Conservation (phyloP, 495 filamentous ascomycete genomes). For the Podospora conica region DNA sequence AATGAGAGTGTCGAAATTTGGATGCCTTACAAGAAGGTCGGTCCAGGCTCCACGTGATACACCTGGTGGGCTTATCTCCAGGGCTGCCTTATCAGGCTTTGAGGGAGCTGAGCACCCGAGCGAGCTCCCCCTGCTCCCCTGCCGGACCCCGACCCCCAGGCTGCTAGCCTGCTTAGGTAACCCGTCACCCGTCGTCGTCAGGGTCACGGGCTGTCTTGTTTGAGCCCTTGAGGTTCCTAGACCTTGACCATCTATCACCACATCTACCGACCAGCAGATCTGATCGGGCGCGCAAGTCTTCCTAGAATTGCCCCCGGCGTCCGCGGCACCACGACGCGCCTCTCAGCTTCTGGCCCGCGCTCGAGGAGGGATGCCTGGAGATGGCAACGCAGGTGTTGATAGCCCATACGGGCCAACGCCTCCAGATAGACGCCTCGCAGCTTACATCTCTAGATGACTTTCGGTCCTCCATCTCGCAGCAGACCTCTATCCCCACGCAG, state of each 20-base stretch:
- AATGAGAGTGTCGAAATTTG: neutral
- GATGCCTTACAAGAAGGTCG: neutral
- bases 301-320: neutral
- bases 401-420: slow-evolving; percentile 81
- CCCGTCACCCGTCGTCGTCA: too few relatives aligned
- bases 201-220: neutral
- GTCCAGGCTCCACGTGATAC: neutral
- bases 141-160: too few relatives aligned
- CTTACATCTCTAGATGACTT: slow-evolving; percentile 60
- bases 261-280: neutral
- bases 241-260: neutral
- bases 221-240: neutral
- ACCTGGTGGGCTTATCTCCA: neutral
- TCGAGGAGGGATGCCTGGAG: slow-evolving; percentile 32
- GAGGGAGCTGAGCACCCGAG: neutral
- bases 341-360: neutral
- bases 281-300: neutral
- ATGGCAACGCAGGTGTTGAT: slow-evolving; percentile 75
- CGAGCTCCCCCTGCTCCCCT: neutral
- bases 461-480: slow-evolving; percentile 63
- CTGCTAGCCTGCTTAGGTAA: neutral
- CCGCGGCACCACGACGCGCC: neutral
- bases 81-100: neutral
- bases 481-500: slow-evolving; percentile 58
- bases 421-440: slow-evolving; percentile 62